Evolutionary conservation across 228 moss, liverwort and hornwort genomes (phyloP), one percentile per base, ranked within the genome.

Genomic region (Sphagnum fallax): DNA sequence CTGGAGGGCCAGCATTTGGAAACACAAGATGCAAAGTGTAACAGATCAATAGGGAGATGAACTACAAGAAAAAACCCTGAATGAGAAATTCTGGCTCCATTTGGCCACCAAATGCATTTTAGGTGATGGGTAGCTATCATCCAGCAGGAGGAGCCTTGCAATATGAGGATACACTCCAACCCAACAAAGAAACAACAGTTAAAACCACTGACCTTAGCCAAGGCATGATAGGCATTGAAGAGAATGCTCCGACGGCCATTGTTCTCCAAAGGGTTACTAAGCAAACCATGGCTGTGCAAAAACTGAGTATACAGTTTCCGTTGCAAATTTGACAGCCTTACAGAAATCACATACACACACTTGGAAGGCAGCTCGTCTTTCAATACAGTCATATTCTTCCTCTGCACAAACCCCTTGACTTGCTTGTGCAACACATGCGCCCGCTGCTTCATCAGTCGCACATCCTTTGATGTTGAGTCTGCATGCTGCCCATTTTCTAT

Each of bases 281-380:
- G 72, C 53, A 78, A 71, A 51, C 91, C 88, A 81, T 85, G 79
- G 63, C 81, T 72, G 72, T 88, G 77, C 69, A 98, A 83, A 75
- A 85, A 94, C 74, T 77, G 82, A 66, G 71, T 51, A 62, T 98
- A 98, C 50, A 98, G 79, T 58, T 85, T 75, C 62, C 94, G 88
- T 72, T 98, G 98, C 67, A 92, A 68, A 61, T 83, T 81, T 50
- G 94, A 92, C 53, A 98, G 75, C 75, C 89, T 90, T 16, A 98
- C 92, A 62, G 91, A 87, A 74, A 98, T 92, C 13, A 98, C 90
- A 73, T 93, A 94, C 48, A 90, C 94, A 83, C 89, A 89, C 77
- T 94, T 98, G 49, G 98, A 90, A 70, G 98, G 98, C 52, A 98
- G 79, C 64, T 98, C 94, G 69, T 89, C 90, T 76, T 89, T 94